A percentile compares a stretch with the other conserved stretches of the same genome.
These are phyloP conservation scores for Galerina sulciceps DNA, from an alignment of 768 basidiomycete genomes.

Conservation along the genomic window DNA sequence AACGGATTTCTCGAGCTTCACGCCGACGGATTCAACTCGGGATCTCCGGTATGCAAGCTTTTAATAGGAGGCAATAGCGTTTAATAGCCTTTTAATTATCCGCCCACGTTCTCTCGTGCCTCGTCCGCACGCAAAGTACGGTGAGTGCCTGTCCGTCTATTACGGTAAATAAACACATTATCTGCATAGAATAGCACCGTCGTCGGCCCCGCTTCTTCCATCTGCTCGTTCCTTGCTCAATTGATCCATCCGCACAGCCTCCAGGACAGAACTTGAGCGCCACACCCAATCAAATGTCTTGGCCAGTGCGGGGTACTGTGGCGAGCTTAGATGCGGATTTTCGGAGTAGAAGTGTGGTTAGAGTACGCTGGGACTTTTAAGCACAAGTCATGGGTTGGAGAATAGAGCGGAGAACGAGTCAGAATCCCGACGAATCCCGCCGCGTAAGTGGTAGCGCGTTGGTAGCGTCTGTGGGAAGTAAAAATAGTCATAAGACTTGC, in stretches of 20 bases:
- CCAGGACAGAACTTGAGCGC: not conserved
- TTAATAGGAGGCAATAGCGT: not conserved
- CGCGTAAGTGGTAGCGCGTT: not conserved
- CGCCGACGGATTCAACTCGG: not conserved
- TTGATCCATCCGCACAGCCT: slow-evolving; percentile 1
- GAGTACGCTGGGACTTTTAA: no score
- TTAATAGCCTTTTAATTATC: slow-evolving; percentile 12
- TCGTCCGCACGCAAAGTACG: slow-evolving; percentile 4
- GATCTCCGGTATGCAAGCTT: no score
- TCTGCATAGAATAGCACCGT: not conserved
- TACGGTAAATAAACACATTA: no score
- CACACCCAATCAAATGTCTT: not conserved
- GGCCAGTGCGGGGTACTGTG: not conserved
- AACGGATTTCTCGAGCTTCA: not conserved
- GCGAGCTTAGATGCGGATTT: no score
- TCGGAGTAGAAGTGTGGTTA: no score
- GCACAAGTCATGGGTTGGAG: no score
- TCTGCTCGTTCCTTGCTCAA: not conserved
- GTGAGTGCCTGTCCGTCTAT: no score
- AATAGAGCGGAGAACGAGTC: not conserved
- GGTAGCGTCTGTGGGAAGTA: no score
- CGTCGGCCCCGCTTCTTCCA: not conserved
- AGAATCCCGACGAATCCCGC: slow-evolving; percentile 5
- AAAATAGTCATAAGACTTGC: no score
- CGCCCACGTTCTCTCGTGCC: not conserved